phyloP scores from a whole-genome alignment of 495 filamentous ascomycete genomes.

The Lichina pygmaea region DNA sequence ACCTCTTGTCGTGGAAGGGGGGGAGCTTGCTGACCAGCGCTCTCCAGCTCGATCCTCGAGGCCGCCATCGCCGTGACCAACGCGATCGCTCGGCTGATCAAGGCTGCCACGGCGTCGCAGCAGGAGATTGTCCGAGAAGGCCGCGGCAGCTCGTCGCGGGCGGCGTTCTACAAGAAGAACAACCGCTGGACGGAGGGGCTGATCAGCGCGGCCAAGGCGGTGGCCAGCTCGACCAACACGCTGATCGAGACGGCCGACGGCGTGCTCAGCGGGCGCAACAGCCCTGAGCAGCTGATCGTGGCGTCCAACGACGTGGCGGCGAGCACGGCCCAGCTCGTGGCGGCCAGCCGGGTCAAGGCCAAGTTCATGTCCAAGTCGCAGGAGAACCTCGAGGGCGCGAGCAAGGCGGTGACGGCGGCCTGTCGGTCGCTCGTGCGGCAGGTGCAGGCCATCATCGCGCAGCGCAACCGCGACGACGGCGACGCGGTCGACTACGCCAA shows the following conservation, averaged over 20 bases:
- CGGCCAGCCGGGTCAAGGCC: constrained; percentile 86
- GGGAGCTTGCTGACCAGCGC: neutral
- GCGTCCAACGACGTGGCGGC: constrained; percentile 92
- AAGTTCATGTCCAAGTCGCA: constrained; percentile 93
- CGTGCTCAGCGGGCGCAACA: constrained; percentile 73
- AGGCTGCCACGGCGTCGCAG: constrained; percentile 79
- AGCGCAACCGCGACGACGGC: constrained; percentile 46
- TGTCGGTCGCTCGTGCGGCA: constrained; percentile 74
- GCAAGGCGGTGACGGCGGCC: constrained; percentile 74
- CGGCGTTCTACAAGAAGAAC: constrained; percentile 99
- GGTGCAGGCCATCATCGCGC: constrained; percentile 79
- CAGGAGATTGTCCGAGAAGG: constrained; percentile 96
- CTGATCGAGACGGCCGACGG: constrained; percentile 95
- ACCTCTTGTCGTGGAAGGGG: too few species aligned
- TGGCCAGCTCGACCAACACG: constrained; percentile 72
- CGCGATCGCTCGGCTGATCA: constrained; percentile 86
- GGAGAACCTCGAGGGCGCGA: constrained; percentile 68
- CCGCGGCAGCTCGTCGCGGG: constrained; percentile 58
- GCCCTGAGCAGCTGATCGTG: constrained; percentile 88
- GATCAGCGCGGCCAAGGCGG: constrained; percentile 89
- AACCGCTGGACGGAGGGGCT: constrained; percentile 93
- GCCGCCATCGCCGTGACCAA: constrained; percentile 91
- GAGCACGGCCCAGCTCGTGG: constrained; percentile 85
- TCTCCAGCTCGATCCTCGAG: constrained; percentile 41
- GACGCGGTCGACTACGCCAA: constrained; percentile 74